A percentile compares a stretch with the other conserved stretches of the same genome.
Conservation (phyloP, 2,329 filamentous ascomycete species). For the Botrytis deweyae region DNA sequence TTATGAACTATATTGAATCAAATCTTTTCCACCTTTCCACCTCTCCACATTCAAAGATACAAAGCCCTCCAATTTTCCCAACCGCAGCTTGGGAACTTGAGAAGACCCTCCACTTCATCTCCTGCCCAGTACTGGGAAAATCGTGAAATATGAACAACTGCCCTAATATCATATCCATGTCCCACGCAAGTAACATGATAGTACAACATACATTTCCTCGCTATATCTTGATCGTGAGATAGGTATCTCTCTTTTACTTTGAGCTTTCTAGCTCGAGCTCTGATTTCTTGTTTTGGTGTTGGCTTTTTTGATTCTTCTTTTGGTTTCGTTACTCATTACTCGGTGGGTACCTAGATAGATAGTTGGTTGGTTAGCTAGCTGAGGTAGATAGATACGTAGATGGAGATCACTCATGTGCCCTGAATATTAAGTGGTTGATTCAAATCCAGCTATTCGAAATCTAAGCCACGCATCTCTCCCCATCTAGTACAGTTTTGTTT, state of each 20-base stretch:
- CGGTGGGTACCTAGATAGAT: background rate
- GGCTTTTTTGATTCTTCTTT: background rate
- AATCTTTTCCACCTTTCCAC: background rate
- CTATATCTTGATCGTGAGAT: background rate
- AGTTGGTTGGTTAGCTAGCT: background rate
- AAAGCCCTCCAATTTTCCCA: background rate
- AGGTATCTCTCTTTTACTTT: background rate
- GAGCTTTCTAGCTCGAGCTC: background rate
- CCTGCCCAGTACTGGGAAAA: background rate
- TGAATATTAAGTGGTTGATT: background rate
- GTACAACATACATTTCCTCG: rapidly evolving
- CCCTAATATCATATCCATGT: background rate
- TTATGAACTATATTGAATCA: background rate
- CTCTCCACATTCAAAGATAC: background rate
- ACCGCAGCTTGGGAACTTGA: background rate
- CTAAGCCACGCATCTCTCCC: background rate
- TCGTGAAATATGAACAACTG: background rate
- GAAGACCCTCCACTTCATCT: background rate
- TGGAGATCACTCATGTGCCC: background rate
- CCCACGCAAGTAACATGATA: background rate
- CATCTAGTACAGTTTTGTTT: background rate
- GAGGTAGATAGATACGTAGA: background rate
- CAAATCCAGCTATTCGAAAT: background rate
- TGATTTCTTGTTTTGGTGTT: background rate
- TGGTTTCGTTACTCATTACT: background rate